Base-by-base conservation (phyloP, 2,329 filamentous ascomycete genomes). In the Phaeosphaeria sp. region DNA sequence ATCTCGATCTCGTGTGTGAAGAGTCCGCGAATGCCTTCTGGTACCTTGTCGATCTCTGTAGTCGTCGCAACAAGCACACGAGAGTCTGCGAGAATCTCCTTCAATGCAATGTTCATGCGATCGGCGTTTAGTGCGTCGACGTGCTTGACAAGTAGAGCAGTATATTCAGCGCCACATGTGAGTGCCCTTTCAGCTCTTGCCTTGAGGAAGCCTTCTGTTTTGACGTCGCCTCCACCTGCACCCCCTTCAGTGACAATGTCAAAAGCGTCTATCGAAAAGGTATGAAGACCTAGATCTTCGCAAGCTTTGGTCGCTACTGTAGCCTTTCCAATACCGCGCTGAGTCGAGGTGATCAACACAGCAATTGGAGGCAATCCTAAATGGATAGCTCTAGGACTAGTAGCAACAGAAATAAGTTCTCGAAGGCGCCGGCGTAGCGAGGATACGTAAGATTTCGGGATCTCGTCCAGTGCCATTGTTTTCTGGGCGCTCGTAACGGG, bases 1-100 rank as follows among this genome's bases (percentile, higher is more conserved):
- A 99, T 92, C 72, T 98, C 94, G 43, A 99, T 84, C 77, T 99
- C 95, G 69, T 99, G 94, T 0, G 93, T 97, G 75, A 99, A 98
- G 2, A 98, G 82, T 11, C 92, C 92, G 52, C 95, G 87, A 20
- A 98, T 89, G 0, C 91, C 91, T 68, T 97, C 93, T 0, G 94
- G 91, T 1, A 99, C 87, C 76, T 98, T 96, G 73, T 98, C 95
- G 0, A 97, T 88, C 66, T 98, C 94, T 6, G 93, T 97, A 0
- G 94, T 97, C 0, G 95, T 99, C 0, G 95, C 94, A 66, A 99
- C 89, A 22, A 99, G 80, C 2, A 98, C 91, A 54, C 95, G 84
- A 2, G 88, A 88, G 47, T 90, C 89, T n/a, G 86, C 83, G 21
- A 97, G 79, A 2, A 98, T 89, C 60, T 96, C 91, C 72, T 92